phyloP scores from a whole-genome alignment of 2,329 filamentous ascomycete genomes.

The Microcera coccophila region DNA sequence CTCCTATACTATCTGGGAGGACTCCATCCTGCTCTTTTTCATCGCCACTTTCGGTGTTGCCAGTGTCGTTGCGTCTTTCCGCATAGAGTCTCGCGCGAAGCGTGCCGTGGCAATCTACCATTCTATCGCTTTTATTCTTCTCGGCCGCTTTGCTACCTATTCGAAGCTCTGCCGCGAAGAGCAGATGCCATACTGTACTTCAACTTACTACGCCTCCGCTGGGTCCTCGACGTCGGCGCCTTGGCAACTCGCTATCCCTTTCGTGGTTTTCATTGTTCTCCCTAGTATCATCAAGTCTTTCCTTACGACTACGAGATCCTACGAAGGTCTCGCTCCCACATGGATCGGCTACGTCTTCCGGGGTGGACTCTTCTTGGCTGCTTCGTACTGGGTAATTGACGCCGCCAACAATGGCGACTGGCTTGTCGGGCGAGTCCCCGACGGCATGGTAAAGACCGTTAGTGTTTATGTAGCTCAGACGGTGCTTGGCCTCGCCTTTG shows the following conservation, averaged over 20 bases:
- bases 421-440: slow-evolving; percentile 55
- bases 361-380: slow-evolving; percentile 68
- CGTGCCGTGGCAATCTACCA: slow-evolving; percentile 78
- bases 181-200: slow-evolving; percentile 94
- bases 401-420: slow-evolving; percentile 83
- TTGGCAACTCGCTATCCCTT: slow-evolving; percentile 83
- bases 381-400: slow-evolving; percentile 84
- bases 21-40: slow-evolving; percentile 89
- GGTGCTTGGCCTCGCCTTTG: slow-evolving; percentile 73
- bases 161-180: slow-evolving; percentile 94
- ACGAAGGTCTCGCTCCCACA: slow-evolving; percentile 76
- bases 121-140: slow-evolving; percentile 73
- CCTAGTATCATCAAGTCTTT: slow-evolving; percentile 76
- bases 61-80: slow-evolving; percentile 70
- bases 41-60: slow-evolving; percentile 79
- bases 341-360: slow-evolving; percentile 84
- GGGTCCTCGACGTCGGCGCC: slow-evolving; percentile 88
- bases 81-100: slow-evolving; percentile 63
- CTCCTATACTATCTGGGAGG: slow-evolving; percentile 98
- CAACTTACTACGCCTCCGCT: slow-evolving; percentile 90
- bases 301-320: slow-evolving; percentile 76
- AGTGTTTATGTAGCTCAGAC: slow-evolving; percentile 77
- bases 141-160: slow-evolving; percentile 76
- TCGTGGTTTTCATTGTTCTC: slow-evolving; percentile 65
- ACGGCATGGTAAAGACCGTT: slow-evolving; percentile 64